Base-by-base conservation (phyloP, 371 early-diverging fungal genomes). In the Mortierella sp. region DNA sequence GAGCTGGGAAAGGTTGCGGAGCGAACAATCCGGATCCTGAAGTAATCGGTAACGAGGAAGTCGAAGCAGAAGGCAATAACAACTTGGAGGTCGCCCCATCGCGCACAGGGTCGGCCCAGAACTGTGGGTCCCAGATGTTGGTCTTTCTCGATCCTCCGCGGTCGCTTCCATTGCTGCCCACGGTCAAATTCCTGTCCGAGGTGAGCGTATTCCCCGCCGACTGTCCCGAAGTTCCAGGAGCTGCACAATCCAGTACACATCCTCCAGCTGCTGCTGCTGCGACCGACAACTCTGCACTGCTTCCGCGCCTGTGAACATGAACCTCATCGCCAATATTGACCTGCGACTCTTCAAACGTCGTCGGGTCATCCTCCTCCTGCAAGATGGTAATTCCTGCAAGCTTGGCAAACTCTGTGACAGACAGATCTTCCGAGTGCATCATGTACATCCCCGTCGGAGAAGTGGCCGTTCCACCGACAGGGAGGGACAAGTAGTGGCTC, bases 311-410 rank as follows among this genome's bases (percentile, higher is more conserved):
- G 40, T 72, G 46, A 11, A 43, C 44, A 16, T 61, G 64, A 31
- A 61, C 31, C 34, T 61, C 64, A 34, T 59, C 40, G 16, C 31
- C 73, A 28, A 31, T 61, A 48, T 37, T 51, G 26, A 48, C n/a
- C 31, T 71, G 44, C 34, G 50, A 26, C n/a, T 75, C 75, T 3
- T 74, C 73, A 5, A 28, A 69, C 11, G 76, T 40, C 4, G 67
- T 46, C 6, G 70, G 50, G 37, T 78, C 77, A 14, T 71, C 81
- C 44, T 72, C 79, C 13, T 86, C 86, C 2, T 79, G 79, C 40
- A 86, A 16, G 40, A 86, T 86, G 9, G 86, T 86, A 61, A 86
- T 86, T 8, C 86, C 86, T 44, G 86, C 86, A 6, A 86, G 70
- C 28, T 79, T 81, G 3, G 86, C 86, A 75, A 86, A 86, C 73